These are phyloP conservation scores for Populus tomentosa DNA, from an alignment of 441 rosid genomes.

Conservation along the genomic window DNA sequence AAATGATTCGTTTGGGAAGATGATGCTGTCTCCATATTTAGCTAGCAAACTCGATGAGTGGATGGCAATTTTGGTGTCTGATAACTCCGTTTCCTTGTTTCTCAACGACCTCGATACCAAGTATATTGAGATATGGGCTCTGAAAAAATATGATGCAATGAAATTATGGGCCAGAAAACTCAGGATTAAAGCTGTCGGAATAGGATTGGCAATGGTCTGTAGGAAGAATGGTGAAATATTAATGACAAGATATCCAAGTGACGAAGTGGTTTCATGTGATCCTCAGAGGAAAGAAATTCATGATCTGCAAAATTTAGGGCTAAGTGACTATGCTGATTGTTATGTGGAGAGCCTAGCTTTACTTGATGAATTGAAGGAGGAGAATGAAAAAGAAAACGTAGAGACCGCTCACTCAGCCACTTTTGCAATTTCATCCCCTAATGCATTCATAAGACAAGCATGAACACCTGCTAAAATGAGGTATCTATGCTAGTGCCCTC, in stretches of 20 bases:
- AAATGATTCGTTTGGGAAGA: conserved; percentile 8
- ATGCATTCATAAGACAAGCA: background rate
- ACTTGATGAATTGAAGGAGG: background rate
- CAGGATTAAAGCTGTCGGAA: background rate
- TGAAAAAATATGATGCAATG: conserved; percentile 11
- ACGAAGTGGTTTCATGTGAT: background rate
- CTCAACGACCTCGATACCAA: background rate
- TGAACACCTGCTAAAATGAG: background rate
- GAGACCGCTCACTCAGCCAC: background rate
- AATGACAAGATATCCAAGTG: background rate
- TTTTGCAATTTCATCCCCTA: no score
- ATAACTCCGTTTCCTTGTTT: conserved; percentile 7
- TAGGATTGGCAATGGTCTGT: background rate
- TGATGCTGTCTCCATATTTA: conserved; percentile 13
- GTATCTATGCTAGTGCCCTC: background rate
- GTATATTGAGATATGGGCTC: conserved; percentile 10
- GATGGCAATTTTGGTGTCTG: conserved; percentile 13
- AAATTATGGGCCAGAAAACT: conserved; percentile 13
- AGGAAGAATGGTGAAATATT: conserved; percentile 5
- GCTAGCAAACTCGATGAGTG: background rate
- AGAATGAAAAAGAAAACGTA: no score
- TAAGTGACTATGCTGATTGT: background rate
- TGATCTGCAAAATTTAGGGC: background rate
- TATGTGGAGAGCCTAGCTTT: background rate
- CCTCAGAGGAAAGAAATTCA: background rate